phyloP scores from a whole-genome alignment of 306 rosid genomes.

The Mucuna pruriens region DNA sequence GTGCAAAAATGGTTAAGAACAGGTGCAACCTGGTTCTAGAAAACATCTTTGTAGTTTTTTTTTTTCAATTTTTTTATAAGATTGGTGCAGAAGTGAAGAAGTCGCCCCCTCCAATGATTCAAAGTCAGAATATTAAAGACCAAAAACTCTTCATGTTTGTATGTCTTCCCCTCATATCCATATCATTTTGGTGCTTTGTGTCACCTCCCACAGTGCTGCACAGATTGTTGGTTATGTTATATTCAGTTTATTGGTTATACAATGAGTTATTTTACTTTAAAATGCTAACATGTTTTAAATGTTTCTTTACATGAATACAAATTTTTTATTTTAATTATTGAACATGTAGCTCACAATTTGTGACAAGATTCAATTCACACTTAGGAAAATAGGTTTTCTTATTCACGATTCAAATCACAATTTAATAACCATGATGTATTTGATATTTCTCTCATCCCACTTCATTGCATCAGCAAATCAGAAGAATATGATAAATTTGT shows the following conservation, averaged over 20 bases:
- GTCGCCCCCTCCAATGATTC: not conserved
- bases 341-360: not conserved
- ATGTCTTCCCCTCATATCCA: not conserved
- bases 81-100: not conserved
- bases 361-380: not conserved
- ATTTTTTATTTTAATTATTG: not conserved
- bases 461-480: constrained; percentile 6
- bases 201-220: not conserved
- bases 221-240: not conserved
- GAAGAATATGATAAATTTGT: not conserved
- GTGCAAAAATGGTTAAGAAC: not conserved
- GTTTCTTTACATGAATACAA: not conserved
- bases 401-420: not conserved
- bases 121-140: not conserved
- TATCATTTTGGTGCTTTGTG: not conserved
- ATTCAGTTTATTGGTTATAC: not conserved
- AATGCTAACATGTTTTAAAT: not conserved
- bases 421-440: not conserved
- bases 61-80: not conserved
- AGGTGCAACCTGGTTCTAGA: not conserved
- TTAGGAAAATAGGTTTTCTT: not conserved
- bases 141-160: not conserved
- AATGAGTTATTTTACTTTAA: not conserved
- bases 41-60: not conserved
- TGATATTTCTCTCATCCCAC: constrained; percentile 21